phyloP scores from a whole-genome alignment of 2,329 filamentous ascomycete species.

The Penicillium rolfsii region DNA sequence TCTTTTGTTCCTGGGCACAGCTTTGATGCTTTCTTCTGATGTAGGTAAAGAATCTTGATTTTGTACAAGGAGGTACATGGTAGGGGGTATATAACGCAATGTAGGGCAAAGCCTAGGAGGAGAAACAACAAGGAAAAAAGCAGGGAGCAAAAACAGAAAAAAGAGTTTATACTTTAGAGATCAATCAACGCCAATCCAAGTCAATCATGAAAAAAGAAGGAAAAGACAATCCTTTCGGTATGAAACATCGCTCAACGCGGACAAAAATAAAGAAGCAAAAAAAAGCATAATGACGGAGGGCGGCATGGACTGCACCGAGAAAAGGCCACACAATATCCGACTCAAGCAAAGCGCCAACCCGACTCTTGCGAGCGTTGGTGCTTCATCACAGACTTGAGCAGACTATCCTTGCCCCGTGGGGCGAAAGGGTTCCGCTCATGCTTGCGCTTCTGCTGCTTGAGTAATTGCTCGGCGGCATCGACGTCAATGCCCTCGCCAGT shows the following conservation, averaged over 20 bases:
- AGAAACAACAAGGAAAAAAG: not conserved
- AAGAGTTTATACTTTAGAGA: not conserved
- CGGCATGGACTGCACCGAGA: not conserved
- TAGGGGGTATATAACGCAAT: slow-evolving; percentile 1
- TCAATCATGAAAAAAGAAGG: not conserved
- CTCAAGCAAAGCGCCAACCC: slow-evolving; percentile 47
- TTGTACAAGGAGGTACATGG: not conserved
- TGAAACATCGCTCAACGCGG: not conserved
- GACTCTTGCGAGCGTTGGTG: slow-evolving; percentile 32
- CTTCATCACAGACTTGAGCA: slow-evolving; percentile 33
- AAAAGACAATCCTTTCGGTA: not conserved
- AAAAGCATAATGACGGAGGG: not conserved
- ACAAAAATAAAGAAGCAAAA: not conserved
- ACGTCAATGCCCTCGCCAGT: slow-evolving; percentile 62
- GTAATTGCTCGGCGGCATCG: slow-evolving; percentile 59
- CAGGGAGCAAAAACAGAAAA: not conserved
- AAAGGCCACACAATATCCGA: not conserved
- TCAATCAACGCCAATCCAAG: not conserved
- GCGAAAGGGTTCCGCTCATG: slow-evolving; percentile 22
- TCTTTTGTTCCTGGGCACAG: no score
- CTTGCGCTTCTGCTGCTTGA: slow-evolving; percentile 49
- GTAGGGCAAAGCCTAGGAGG: not conserved
- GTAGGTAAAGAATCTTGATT: not conserved
- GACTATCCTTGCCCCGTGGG: slow-evolving; percentile 21
- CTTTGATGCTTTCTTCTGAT: no score